A percentile compares a stretch with the other conserved stretches of the same genome.
Conservation (phyloP, 2,329 filamentous ascomycete genomes). For the Beauveria australis region DNA sequence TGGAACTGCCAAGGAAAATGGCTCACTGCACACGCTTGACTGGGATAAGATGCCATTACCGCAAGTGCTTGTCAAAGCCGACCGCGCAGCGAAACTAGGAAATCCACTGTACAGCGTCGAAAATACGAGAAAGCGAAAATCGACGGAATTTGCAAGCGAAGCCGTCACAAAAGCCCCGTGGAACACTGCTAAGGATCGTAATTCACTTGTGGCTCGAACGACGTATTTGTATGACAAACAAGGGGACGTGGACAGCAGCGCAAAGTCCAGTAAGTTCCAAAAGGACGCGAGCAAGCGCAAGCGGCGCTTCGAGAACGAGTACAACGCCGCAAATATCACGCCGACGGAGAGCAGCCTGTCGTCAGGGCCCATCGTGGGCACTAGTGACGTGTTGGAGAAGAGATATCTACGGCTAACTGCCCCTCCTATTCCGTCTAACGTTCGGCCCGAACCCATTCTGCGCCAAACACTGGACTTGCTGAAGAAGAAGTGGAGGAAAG, state of each 20-base stretch:
- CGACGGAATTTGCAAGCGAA: constrained; percentile 51
- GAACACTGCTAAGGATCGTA: constrained; percentile 58
- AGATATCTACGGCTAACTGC: constrained; percentile 89
- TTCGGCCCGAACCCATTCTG: constrained; percentile 74
- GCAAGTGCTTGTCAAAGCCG: constrained; percentile 70
- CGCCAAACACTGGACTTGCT: constrained; percentile 79
- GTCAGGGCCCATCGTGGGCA: constrained; percentile 72
- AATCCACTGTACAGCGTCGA: constrained; percentile 25
- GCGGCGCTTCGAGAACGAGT: constrained; percentile 71
- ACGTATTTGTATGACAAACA: constrained; percentile 46
- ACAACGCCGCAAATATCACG: constrained; percentile 47
- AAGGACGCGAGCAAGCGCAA: constrained; percentile 86
- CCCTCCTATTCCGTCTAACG: constrained; percentile 77
- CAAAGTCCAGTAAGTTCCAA: constrained; percentile 76
- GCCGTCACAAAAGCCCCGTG: constrained; percentile 57
- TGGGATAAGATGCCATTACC: constrained; percentile 81
- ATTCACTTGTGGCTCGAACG: constrained; percentile 65
- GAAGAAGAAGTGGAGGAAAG: constrained; percentile 89
- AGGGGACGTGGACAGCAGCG: constrained; percentile 36
- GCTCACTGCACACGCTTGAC: constrained; percentile 64
- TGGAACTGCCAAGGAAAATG: constrained; percentile 66
- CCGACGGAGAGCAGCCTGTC: constrained; percentile 49
- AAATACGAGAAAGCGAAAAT: constrained; percentile 74
- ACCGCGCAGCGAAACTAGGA: constrained; percentile 47
- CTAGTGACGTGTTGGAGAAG: constrained; percentile 80